These are phyloP conservation scores for Aspergillus japonicus DNA, from an alignment of 2,329 filamentous ascomycete genomes.

Conservation along the genomic window DNA sequence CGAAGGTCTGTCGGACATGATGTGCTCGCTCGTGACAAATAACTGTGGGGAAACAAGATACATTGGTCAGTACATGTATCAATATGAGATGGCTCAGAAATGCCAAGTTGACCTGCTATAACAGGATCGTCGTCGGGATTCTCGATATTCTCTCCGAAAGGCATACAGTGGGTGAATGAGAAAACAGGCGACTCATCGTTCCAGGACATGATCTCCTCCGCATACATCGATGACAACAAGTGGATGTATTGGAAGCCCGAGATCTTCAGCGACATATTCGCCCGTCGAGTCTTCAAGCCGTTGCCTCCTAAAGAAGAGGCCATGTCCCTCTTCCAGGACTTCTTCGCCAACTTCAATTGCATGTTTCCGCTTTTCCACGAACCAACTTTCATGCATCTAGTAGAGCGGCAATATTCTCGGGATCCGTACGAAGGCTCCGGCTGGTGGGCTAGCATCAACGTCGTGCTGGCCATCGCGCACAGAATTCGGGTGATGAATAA, in stretches of 20 bases:
- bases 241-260: constrained; percentile 99
- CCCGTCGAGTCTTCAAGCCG: constrained; percentile 76
- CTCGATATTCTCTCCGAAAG: constrained; percentile 97
- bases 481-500: constrained; percentile 94
- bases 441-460: constrained; percentile 98
- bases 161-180: constrained; percentile 96
- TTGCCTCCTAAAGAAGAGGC: constrained; percentile 85
- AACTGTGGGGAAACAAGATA: constrained; percentile 93
- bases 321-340: constrained; percentile 83
- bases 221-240: constrained; percentile 90
- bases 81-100: background rate
- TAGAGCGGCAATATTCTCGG: constrained; percentile 87
- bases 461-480: constrained; percentile 89
- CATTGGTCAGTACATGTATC: constrained; percentile 65
- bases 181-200: constrained; percentile 97
- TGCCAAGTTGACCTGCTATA: constrained; percentile 21
- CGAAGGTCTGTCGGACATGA: constrained; percentile 91
- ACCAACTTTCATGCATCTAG: constrained; percentile 96
- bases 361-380: constrained; percentile 98
- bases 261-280: constrained; percentile 89
- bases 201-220: constrained; percentile 87
- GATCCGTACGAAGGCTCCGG: constrained; percentile 93
- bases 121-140: constrained; percentile 93
- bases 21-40: constrained; percentile 97
- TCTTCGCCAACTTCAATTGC: constrained; percentile 98